These are phyloP conservation scores for Davidsoniella eucalypti DNA, from an alignment of 2,329 filamentous ascomycete species.

Conservation along the genomic window DNA sequence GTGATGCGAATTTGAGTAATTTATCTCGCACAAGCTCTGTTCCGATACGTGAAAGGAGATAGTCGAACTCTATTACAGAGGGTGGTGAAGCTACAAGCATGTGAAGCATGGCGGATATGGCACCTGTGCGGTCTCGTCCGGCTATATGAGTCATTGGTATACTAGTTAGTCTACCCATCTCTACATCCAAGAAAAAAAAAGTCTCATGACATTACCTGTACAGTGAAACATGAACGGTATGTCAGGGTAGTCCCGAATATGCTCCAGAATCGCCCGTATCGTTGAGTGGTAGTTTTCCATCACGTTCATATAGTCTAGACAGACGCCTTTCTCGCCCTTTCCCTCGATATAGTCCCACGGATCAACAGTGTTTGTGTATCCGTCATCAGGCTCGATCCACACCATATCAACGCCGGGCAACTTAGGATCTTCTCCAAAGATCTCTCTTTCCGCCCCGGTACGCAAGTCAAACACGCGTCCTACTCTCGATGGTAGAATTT, in stretches of 20 bases:
- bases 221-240: constrained; percentile 37
- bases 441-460: constrained; percentile 26
- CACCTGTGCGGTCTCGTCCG: constrained; percentile 37
- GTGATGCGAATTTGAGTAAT: constrained; percentile 27
- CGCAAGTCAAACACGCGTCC: constrained; percentile 36
- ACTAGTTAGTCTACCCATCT: no score
- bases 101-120: constrained; percentile 33
- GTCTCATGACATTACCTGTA: constrained; percentile 20
- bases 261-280: constrained; percentile 29
- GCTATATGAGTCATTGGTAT: constrained; percentile 17
- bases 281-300: constrained; percentile 25
- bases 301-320: constrained; percentile 31
- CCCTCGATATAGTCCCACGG: constrained; percentile 28
- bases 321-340: constrained; percentile 28
- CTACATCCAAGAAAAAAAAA: no score
- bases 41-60: constrained; percentile 37
- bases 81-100: constrained; percentile 30
- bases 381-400: constrained; percentile 23
- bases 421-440: constrained; percentile 25
- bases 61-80: constrained; percentile 30
- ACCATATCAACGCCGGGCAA: constrained; percentile 29
- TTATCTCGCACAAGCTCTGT: constrained; percentile 32
- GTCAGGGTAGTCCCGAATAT: constrained; percentile 28
- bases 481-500: constrained; percentile 16
- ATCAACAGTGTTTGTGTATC: constrained; percentile 22